Percentiles rank a stretch among this genome's conserved stretches.
Evolutionary conservation across 106 monocot genomes (phyloP).

Genomic region (Platanthera zijinensis): DNA sequence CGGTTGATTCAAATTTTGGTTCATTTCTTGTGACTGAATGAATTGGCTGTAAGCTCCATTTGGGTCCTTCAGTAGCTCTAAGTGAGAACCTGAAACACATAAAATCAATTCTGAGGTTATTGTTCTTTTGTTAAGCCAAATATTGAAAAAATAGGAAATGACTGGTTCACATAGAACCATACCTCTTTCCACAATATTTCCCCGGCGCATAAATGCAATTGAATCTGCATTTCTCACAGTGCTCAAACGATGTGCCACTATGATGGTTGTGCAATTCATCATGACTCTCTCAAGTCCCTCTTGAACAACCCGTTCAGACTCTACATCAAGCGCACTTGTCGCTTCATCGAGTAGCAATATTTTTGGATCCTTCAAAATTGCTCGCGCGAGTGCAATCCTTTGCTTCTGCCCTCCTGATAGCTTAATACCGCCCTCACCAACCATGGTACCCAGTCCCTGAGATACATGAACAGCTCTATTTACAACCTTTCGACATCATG

Average conservation of each 20-base stretch:
- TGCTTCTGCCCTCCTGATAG: constrained; percentile 60
- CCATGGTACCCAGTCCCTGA: constrained; percentile 50
- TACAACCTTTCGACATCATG: background rate
- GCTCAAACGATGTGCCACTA: constrained; percentile 47
- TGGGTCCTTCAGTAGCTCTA: constrained; percentile 22
- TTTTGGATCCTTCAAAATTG: constrained; percentile 45
- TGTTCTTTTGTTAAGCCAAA: too few species aligned
- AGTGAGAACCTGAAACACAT: constrained; percentile 22
- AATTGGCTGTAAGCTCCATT: constrained; percentile 31
- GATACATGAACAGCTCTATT: background rate
- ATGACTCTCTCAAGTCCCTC: constrained; percentile 41
- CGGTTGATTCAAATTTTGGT: background rate
- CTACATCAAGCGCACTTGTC: constrained; percentile 46
- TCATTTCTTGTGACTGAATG: constrained; percentile 21
- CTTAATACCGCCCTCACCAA: constrained; percentile 47
- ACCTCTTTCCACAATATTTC: constrained; percentile 46
- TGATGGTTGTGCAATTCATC: constrained; percentile 36
- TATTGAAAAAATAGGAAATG: too few species aligned
- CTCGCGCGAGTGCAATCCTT: constrained; percentile 52
- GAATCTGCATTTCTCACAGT: constrained; percentile 45
- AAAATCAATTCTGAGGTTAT: too few species aligned
- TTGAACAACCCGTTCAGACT: constrained; percentile 37
- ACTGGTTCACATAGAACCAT: background rate
- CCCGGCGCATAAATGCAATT: constrained; percentile 38
- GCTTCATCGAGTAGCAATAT: constrained; percentile 58